Evolutionary conservation across 2,329 filamentous ascomycete species (phyloP).

Genomic region (Parastagonospora avenae): DNA sequence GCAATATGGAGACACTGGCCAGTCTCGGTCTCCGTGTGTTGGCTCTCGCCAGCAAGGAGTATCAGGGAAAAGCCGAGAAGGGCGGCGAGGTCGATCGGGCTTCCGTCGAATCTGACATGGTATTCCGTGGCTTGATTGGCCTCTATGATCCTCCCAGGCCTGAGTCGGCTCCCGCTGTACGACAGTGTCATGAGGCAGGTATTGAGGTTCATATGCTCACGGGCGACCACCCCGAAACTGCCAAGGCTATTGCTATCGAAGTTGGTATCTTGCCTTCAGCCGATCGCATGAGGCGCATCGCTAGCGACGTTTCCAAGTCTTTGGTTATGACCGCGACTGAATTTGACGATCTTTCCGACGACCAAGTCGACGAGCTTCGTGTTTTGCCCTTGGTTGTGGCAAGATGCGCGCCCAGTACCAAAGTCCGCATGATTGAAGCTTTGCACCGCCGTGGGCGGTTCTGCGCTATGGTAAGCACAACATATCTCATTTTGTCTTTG

Average conservation of each 20-base stretch:
- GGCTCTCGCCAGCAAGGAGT: slow-evolving; percentile 62
- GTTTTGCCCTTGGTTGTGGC: slow-evolving; percentile 82
- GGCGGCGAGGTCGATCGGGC: slow-evolving; percentile 59
- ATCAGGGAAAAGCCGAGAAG: slow-evolving; percentile 48
- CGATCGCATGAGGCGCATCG: slow-evolving; percentile 26
- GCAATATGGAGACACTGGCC: slow-evolving; percentile 72
- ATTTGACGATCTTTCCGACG: slow-evolving; percentile 77
- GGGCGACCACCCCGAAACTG: slow-evolving; percentile 54
- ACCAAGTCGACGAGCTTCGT: slow-evolving; percentile 74
- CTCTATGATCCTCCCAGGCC: slow-evolving; percentile 85
- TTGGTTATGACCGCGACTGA: slow-evolving; percentile 56
- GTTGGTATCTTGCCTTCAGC: slow-evolving; percentile 51
- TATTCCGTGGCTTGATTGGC: slow-evolving; percentile 78
- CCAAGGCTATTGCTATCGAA: slow-evolving; percentile 53
- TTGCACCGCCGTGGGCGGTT: slow-evolving; percentile 76
- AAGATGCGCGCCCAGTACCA: slow-evolving; percentile 82
- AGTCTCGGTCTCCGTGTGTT: slow-evolving; percentile 72
- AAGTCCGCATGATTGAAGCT: slow-evolving; percentile 89
- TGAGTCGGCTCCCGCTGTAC: slow-evolving; percentile 68
- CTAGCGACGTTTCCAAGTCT: slow-evolving; percentile 34
- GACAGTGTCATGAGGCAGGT: slow-evolving; percentile 51
- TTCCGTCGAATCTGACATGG: slow-evolving; percentile 69
- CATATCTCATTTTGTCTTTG: background rate
- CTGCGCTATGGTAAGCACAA: slow-evolving; percentile 68
- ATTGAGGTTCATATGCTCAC: slow-evolving; percentile 58